phyloP scores from a whole-genome alignment of 495 filamentous ascomycete species.

The Cryomyces antarcticus region DNA sequence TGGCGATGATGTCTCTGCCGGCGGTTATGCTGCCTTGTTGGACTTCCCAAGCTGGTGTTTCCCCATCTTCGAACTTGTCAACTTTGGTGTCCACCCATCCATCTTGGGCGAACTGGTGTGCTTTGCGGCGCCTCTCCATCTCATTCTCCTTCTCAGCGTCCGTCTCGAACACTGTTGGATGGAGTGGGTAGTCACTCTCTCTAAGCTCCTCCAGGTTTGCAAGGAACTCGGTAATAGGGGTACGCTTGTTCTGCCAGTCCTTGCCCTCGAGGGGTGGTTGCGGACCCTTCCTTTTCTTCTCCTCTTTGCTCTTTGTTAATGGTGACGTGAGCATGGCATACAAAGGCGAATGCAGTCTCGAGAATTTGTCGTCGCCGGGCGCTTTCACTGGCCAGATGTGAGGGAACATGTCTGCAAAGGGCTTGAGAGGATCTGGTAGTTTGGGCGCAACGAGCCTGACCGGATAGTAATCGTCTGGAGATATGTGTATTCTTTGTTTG shows the following conservation, averaged over 20 bases:
- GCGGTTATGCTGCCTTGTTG: constrained; percentile 65
- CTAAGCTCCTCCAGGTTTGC: constrained; percentile 49
- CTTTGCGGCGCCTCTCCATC: constrained; percentile 23
- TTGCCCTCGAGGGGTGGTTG: constrained; percentile 35
- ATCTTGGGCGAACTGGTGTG: constrained; percentile 27
- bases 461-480: constrained; percentile 51
- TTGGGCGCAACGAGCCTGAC: constrained; percentile 34
- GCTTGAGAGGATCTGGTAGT: constrained; percentile 42
- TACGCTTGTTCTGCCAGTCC: constrained; percentile 44
- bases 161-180: constrained; percentile 41
- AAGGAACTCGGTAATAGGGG: constrained; percentile 58
- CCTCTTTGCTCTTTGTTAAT: constrained; percentile 29
- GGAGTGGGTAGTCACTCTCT: constrained; percentile 61
- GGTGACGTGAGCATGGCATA: constrained; percentile 56
- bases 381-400: constrained; percentile 78
- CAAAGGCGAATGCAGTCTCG: constrained; percentile 65
- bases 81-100: constrained; percentile 75
- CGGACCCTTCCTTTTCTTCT: constrained; percentile 27
- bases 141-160: constrained; percentile 26
- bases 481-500: constrained; percentile 1
- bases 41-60: constrained; percentile 45
- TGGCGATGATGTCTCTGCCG: constrained; percentile 57
- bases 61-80: constrained; percentile 40
- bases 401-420: constrained; percentile 62
- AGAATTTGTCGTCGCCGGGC: constrained; percentile 61